A percentile compares a stretch with the other conserved stretches of the same genome.
Evolutionary conservation across 129 eudicot genomes (phyloP).

Genomic region (Flaveria ramosissima): DNA sequence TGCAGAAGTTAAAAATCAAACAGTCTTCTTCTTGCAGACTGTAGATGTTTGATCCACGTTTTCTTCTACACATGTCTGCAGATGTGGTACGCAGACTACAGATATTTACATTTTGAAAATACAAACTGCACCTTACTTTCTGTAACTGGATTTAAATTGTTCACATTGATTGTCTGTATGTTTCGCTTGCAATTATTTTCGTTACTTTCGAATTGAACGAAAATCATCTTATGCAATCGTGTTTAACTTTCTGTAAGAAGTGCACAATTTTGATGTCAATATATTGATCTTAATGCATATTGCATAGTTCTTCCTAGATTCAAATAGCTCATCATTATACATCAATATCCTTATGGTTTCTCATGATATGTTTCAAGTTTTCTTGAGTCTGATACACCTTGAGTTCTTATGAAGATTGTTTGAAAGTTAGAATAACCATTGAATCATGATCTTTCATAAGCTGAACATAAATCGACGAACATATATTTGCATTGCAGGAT

Average conservation of each 20-base stretch:
- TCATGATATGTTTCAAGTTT: not conserved
- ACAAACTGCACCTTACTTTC: not conserved
- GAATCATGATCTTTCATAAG: not conserved
- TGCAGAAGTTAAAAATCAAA: too few relatives aligned
- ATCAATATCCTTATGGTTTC: not conserved
- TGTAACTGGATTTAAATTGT: not conserved
- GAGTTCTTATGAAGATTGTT: not conserved
- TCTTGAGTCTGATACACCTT: not conserved
- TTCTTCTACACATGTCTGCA: too few relatives aligned
- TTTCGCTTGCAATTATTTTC: not conserved
- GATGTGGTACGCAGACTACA: too few relatives aligned
- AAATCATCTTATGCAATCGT: not conserved
- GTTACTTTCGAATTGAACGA: too few relatives aligned
- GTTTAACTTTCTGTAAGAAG: not conserved
- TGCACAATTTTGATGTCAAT: not conserved
- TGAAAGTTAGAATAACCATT: not conserved
- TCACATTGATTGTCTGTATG: not conserved
- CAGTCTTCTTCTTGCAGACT: too few relatives aligned
- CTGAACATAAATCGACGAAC: not conserved
- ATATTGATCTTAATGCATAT: not conserved
- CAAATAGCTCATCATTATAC: not conserved
- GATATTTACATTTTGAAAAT: too few relatives aligned
- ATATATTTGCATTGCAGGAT: slow-evolving; percentile 15
- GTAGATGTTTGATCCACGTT: too few relatives aligned
- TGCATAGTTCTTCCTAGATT: not conserved